Base-by-base conservation (phyloP, 768 basidiomycete genomes). In the Mycena amicta region DNA sequence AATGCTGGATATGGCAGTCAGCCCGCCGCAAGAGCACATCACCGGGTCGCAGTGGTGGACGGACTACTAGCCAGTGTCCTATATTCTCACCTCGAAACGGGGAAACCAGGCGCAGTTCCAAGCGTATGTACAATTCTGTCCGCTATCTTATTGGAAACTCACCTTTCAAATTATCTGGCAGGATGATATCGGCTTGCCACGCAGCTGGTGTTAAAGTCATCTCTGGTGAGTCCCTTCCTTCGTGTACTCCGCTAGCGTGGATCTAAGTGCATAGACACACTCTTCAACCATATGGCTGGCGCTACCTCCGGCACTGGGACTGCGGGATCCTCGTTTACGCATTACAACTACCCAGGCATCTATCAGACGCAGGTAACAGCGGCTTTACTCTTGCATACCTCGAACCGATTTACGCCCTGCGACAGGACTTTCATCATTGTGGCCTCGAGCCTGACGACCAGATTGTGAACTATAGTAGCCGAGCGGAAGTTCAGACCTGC, bases 231-330 rank as follows among this genome's bases (percentile, higher is more conserved):
- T 66, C n/a, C 2, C 28, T 20, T 3, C 4, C 8, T 53, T 12
- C 16, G 3, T 29, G 41, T 30, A 29, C 13, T 12, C 50, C 26
- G 2, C 4, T 6, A 13, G 23, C n/a, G 26, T 6, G 23, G 29
- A n/a, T 26, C n/a, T 20, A 23, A 41, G 49, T 20, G 29, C 28
- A 18, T 39, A 81, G 80, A 83, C 66, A 84, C 83, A 0, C 71
- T 89, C 26, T 83, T 80, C 70, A 88, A 89, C 69, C 87, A 89
- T 65, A 88, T 88, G 87, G 69, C 83, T 2, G 83, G 77, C 0
- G 25, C 61, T 2, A 73, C 79, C 45, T 78, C 75, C 18, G 85
- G 83, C 0, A 75, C 75, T 13, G 84, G 84, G 4, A 72, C 77
- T 16, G 83, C 70, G 1, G 83, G 83, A 6, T 80, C 77, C 39